Percentiles rank a stretch among this genome's conserved stretches.
phyloP scores from a whole-genome alignment of 2,329 filamentous ascomycete species.

The Geosmithia putterillii region DNA sequence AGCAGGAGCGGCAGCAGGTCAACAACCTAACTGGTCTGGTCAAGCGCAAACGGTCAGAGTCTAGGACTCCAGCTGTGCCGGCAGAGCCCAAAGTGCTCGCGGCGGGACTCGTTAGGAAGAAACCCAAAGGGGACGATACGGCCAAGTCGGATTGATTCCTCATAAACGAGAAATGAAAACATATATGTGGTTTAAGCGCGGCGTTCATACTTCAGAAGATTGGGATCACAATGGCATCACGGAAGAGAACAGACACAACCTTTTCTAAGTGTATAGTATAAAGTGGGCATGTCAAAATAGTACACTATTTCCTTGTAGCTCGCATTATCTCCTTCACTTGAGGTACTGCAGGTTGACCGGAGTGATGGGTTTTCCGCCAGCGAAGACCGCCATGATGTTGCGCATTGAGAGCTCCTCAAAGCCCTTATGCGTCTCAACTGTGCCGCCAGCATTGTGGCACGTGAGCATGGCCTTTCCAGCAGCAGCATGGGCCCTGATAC shows the following conservation, averaged over 20 bases:
- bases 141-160: not conserved
- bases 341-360: conserved; percentile 37
- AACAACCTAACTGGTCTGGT: conserved; percentile 38
- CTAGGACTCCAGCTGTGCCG: conserved; percentile 1
- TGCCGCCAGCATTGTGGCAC: conserved; percentile 57
- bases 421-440: conserved; percentile 51
- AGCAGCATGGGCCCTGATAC: conserved; percentile 26
- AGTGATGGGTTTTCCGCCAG: conserved; percentile 37
- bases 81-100: conserved; percentile 32
- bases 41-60: conserved; percentile 29
- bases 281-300: too few species aligned
- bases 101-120: conserved; percentile 41
- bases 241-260: not conserved
- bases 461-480: conserved; percentile 28
- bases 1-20: conserved; percentile 9
- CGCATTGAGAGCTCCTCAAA: conserved; percentile 54
- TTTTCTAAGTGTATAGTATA: not conserved
- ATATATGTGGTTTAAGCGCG: not conserved
- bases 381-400: conserved; percentile 50
- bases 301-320: not conserved
- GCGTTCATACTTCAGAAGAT: not conserved
- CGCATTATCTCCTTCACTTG: not conserved
- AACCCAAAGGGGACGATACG: conserved; percentile 28
- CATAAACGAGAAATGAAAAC: not conserved
- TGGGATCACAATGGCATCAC: not conserved